Evolutionary conservation across 31 red algal genomes (phyloP).

Genomic region (Endocladia muricata): DNA sequence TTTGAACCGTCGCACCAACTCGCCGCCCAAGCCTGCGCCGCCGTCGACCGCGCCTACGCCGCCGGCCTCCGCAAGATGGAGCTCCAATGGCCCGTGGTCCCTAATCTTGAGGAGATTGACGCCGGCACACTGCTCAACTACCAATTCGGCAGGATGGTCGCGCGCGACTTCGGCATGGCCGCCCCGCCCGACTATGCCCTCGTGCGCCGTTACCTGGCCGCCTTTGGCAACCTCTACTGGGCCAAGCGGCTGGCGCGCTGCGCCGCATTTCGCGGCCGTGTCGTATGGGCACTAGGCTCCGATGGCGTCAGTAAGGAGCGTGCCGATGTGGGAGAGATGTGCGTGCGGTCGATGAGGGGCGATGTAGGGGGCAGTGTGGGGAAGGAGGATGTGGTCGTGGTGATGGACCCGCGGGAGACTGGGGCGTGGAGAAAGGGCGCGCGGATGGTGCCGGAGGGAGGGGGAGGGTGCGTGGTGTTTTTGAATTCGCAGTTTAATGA

Average conservation of each 20-base stretch:
- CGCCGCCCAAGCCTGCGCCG: constrained; percentile 26
- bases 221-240: constrained; percentile 76
- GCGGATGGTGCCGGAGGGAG: constrained; percentile 29
- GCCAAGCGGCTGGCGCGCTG: constrained; percentile 27
- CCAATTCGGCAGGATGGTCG: constrained; percentile 58
- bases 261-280: constrained; percentile 17
- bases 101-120: constrained; percentile 73
- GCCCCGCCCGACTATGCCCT: constrained; percentile 34
- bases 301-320: constrained; percentile 54
- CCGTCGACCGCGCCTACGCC: constrained; percentile 19
- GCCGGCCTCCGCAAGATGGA: constrained; percentile 47
- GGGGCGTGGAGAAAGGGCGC: constrained; percentile 49
- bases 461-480: constrained; percentile 33
- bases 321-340: constrained; percentile 12
- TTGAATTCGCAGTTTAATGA: constrained; percentile 73
- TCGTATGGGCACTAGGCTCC: constrained; percentile 49
- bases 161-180: constrained; percentile 58
- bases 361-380: constrained; percentile 25
- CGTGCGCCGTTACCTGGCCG: constrained; percentile 52
- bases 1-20: constrained; percentile 57
- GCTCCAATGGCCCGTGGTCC: constrained; percentile 70
- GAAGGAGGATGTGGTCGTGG: constrained; percentile 51
- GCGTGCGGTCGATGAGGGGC: constrained; percentile 14
- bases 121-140: constrained; percentile 66
- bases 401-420: constrained; percentile 52